Evolutionary conservation across 345 rosid species (phyloP), one percentile per base, ranked within the genome.

Genomic region (Mercurialis annua): DNA sequence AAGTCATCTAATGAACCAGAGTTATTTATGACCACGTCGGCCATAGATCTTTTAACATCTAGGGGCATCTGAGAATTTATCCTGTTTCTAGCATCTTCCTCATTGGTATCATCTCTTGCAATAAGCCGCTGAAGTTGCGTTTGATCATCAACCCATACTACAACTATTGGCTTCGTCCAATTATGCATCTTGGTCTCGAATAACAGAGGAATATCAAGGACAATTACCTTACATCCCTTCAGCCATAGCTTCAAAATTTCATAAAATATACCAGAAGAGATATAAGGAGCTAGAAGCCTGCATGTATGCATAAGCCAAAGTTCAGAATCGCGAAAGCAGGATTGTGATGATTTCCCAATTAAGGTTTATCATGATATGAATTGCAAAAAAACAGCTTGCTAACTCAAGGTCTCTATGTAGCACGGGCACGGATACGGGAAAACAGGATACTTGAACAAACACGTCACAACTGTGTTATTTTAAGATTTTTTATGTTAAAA

Each of bases 11-110:
- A 75, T 26, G 87, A 68, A 10, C 98, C 98, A 27, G 71, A 81
- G 67, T 94, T 89, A 64, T 94, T 91, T 36, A 89, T 85, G 67
- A 91, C 90, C n/a, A 87, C 48, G 77, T 91, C 93, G 24, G 99
- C 97, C 74, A 77, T 82, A 67, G 49, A 70, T 62, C 81, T 80
- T 65, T 94, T 94, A 40, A 64, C 55, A 81, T 91, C 96, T 71
- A 94, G 76, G 3, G 87, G 54, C 96, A 87, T 84, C 75, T 91
- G 99, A 71, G 99, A 89, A 71, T 73, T 80, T 40, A 86, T 84
- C 81, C 96, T 82, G 67, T 83, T 91, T 56, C 83, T 76, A 55
- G 99, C 92, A 69, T 89, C 94, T 72, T 83, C 96, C 80, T 87
- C 86, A 0, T 70, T 65, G 21, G 82, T 47, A 60, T 77, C 56